phyloP scores from a whole-genome alignment of 176 grass and related monocot genomes.

The Puya raimondii region DNA sequence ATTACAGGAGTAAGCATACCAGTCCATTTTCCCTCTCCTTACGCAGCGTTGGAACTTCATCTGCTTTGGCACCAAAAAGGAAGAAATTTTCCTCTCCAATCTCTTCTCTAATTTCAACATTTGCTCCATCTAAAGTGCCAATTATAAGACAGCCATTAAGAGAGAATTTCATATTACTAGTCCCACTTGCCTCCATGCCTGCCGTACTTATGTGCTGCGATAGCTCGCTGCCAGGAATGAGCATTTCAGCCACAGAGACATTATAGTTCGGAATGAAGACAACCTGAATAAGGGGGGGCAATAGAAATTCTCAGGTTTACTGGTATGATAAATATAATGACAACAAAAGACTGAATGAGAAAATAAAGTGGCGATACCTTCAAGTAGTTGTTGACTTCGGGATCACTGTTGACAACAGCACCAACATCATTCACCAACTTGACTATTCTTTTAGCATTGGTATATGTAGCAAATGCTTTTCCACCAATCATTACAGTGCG shows the following conservation, averaged over 20 bases:
- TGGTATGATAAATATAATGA: neutral
- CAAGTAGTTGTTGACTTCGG: conserved; percentile 59
- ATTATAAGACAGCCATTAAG: conserved; percentile 95
- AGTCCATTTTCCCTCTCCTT: conserved; percentile 88
- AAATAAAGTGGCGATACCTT: conserved; percentile 40
- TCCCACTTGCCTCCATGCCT: conserved; percentile 98
- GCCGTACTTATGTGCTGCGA: conserved; percentile 97
- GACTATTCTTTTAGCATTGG: conserved; percentile 76
- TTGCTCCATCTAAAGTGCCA: conserved; percentile 93
- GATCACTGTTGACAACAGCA: conserved; percentile 60
- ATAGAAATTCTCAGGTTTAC: neutral
- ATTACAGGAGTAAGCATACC: conserved; percentile 28
- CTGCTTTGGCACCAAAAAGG: conserved; percentile 91
- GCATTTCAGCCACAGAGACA: conserved; percentile 89
- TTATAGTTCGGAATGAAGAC: conserved; percentile 99
- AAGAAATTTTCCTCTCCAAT: conserved; percentile 94
- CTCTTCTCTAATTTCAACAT: conserved; percentile 99
- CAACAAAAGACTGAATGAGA: neutral
- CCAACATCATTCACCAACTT: conserved; percentile 80
- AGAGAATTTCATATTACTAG: conserved; percentile 99
- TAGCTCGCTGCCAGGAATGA: conserved; percentile 95
- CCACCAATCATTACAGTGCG: conserved; percentile 62
- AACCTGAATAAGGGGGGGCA: conserved; percentile 33
- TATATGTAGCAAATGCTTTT: conserved; percentile 83
- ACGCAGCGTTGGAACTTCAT: conserved; percentile 74